Evolutionary conservation across 768 basidiomycete species (phyloP), one percentile per base, ranked within the genome.

Genomic region (Lactarius tabidus): DNA sequence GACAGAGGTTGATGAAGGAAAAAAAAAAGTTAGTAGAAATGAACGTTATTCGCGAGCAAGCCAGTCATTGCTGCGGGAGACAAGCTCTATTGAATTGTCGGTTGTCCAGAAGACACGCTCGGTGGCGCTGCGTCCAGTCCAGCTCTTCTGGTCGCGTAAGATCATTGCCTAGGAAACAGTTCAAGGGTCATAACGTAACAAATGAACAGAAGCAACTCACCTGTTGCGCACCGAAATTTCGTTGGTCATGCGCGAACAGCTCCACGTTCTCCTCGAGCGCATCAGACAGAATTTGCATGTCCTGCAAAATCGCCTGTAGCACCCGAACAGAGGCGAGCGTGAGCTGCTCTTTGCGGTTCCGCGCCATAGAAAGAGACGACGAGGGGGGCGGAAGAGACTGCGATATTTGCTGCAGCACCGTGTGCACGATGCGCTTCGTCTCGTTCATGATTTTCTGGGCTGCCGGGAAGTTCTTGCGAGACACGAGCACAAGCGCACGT

Each of bases 201-300:
- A 66, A 48, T 26, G 28, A 33, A 17, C 51, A 36, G 55, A 60
- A 33, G 60, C 9, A 12, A 76, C 80, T 63, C 68, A 93, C 93
- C 87, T 97, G 97, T 74, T 99, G 97, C 63, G 97, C 95, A 61
- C 93, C 95, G 75, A 94, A 95, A 76, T 97, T 97, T 62, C 95
- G 83, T 72, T 95, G 91, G 75, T 95, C 93, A 72, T 91, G 88
- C 36, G 91, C 94, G 78, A 99, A 99, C 75, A 91, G 72, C 64
- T 94, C 93, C 10, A 91, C 86, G 71, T 95, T 92, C 72, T 97
- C 91, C 58, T 94, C 92, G 66, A 97, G 77, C 17, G 93, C 95
- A 73, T 97, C 95, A 1, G 86, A 82, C 63, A 98, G 77, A 10
- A 87, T 73, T 74, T 96, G 93, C 73, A 98, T 81, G 77, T 98